Percentiles rank a stretch among this genome's conserved stretches.
These are phyloP conservation scores for Daucus carota DNA, from an alignment of 129 eudicot species.

Conservation along the genomic window DNA sequence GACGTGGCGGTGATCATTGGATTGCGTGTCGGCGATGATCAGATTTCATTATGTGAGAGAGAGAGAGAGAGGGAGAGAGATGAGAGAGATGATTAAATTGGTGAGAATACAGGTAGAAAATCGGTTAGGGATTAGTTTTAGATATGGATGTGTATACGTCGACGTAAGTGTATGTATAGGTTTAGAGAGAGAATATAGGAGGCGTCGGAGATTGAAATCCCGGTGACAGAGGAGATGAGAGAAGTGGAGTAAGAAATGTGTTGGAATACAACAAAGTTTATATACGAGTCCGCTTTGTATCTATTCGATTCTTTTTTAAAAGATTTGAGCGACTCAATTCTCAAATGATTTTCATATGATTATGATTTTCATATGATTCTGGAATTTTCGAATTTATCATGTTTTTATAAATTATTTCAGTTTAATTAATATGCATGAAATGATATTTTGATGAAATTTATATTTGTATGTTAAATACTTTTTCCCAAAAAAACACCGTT, in stretches of 20 bases:
- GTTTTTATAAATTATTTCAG: too few species aligned
- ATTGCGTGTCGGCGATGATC: slow-evolving; percentile 5
- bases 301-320: background rate
- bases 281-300: slow-evolving; percentile 2
- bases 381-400: too few species aligned
- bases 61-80: background rate
- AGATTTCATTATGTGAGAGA: slow-evolving; percentile 5
- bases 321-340: too few species aligned
- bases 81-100: background rate
- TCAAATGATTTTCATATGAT: too few species aligned
- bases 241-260: background rate
- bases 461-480: too few species aligned
- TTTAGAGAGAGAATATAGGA: slow-evolving; percentile 6
- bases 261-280: slow-evolving; percentile 5
- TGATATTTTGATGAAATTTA: too few species aligned
- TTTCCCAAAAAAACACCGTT: too few species aligned
- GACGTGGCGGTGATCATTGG: slow-evolving; percentile 1
- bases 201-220: background rate
- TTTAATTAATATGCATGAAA: too few species aligned
- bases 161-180: background rate
- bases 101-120: background rate
- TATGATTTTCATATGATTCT: too few species aligned
- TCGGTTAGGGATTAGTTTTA: background rate
- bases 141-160: too few species aligned
- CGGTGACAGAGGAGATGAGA: background rate